These are phyloP conservation scores for Byssochlamys sp. DNA, from an alignment of 2,329 filamentous ascomycete species.

Conservation along the genomic window DNA sequence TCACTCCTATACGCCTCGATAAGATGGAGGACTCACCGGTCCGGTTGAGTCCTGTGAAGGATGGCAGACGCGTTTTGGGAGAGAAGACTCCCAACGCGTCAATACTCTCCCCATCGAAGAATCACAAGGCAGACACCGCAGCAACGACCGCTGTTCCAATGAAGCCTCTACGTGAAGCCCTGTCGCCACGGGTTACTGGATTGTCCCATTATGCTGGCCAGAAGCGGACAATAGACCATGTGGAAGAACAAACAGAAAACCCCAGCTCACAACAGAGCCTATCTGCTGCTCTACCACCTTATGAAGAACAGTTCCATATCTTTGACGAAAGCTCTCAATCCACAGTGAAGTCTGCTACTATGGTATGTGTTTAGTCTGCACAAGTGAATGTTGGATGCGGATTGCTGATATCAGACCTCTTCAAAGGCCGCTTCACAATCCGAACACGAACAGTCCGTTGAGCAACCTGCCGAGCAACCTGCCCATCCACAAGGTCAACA, in stretches of 20 bases:
- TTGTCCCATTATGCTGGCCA: conserved; percentile 29
- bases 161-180: conserved; percentile 10
- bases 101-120: conserved; percentile 21
- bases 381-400: not conserved
- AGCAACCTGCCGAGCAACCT: too few species aligned
- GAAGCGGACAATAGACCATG: conserved; percentile 32
- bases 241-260: conserved; percentile 20
- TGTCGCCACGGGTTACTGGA: conserved; percentile 20
- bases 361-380: conserved; percentile 8
- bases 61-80: conserved; percentile 30
- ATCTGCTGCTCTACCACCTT: conserved; percentile 3
- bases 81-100: conserved; percentile 35
- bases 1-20: not conserved
- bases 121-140: conserved; percentile 8
- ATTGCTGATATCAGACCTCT: not conserved
- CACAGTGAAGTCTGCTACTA: conserved; percentile 7
- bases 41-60: conserved; percentile 25
- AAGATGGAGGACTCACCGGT: conserved; percentile 15
- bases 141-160: conserved; percentile 20
- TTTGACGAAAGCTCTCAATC: conserved; percentile 12
- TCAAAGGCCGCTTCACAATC: not conserved
- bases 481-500: not conserved
- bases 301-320: conserved; percentile 12
- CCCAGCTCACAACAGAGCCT: conserved; percentile 9
- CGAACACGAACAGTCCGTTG: not conserved